Conservation (phyloP, 2,329 filamentous ascomycete species). For the Penicillium sp. region DNA sequence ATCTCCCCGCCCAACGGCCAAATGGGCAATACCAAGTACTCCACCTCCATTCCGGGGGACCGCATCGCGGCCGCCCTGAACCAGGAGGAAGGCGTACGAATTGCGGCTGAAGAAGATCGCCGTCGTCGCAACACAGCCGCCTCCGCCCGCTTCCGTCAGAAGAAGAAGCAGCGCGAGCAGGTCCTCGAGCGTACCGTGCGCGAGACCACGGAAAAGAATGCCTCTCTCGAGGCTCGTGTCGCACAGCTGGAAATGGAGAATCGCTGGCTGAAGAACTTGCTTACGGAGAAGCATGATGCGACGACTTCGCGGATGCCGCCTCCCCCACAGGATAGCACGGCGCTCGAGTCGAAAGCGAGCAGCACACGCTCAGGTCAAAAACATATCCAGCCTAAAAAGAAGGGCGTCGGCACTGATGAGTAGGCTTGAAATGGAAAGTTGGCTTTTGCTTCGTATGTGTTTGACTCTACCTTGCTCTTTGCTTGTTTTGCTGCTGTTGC, state of each 20-base stretch:
- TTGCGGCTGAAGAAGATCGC: constrained; percentile 86
- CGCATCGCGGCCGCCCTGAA: constrained; percentile 53
- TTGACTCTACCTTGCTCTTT: not conserved
- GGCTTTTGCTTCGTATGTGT: constrained; percentile 13
- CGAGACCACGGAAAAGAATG: constrained; percentile 80
- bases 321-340: constrained; percentile 28
- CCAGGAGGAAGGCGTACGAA: constrained; percentile 71
- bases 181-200: constrained; percentile 79
- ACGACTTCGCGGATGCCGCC: constrained; percentile 29
- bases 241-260: constrained; percentile 81
- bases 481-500: not conserved
- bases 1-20: constrained; percentile 47
- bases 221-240: constrained; percentile 71
- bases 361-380: constrained; percentile 35
- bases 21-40: constrained; percentile 47
- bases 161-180: constrained; percentile 95
- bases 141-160: constrained; percentile 84
- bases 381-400: constrained; percentile 46
- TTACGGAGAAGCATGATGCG: constrained; percentile 75
- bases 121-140: constrained; percentile 86
- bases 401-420: constrained; percentile 42
- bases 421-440: constrained; percentile 29
- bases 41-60: constrained; percentile 43
- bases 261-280: constrained; percentile 77
- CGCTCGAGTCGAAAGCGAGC: constrained; percentile 27